Evolutionary conservation across 495 filamentous ascomycete species (phyloP).

Genomic region (Glutinoglossum americanum): DNA sequence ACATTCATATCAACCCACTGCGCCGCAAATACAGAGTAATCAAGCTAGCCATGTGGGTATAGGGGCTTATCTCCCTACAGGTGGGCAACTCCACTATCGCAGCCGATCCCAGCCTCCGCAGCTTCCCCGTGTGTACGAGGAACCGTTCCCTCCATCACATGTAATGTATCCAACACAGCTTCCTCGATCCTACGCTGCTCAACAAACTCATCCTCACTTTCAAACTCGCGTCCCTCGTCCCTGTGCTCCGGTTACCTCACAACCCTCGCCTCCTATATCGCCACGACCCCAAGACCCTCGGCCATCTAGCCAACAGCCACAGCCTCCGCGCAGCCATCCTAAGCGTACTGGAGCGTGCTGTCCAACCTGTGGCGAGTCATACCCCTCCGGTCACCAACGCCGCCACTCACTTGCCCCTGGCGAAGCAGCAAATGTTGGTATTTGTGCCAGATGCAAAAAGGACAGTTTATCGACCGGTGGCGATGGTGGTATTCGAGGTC

Average conservation of each 20-base stretch:
- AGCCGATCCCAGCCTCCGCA: neutral
- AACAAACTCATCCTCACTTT: neutral
- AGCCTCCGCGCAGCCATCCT: neutral
- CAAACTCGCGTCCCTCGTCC: neutral
- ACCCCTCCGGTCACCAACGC: neutral
- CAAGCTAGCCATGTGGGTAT: neutral
- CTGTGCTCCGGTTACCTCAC: neutral
- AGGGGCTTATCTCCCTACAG: neutral
- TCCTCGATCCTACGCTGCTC: neutral
- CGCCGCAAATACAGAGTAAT: neutral
- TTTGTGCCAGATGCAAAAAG: neutral
- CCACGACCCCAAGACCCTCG: neutral
- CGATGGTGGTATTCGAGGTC: neutral
- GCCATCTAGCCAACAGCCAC: neutral
- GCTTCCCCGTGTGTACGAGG: neutral
- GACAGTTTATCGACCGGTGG: neutral
- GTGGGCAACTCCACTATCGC: neutral
- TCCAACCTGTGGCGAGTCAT: neutral
- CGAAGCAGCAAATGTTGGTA: neutral
- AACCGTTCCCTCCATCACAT: neutral
- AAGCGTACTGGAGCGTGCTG: neutral
- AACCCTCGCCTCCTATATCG: neutral
- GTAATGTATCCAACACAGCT: neutral
- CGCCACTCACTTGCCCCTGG: neutral
- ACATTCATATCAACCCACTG: no score